Base-by-base conservation (phyloP, 805 yeast species). In the Starmerella potacharoeniae region DNA sequence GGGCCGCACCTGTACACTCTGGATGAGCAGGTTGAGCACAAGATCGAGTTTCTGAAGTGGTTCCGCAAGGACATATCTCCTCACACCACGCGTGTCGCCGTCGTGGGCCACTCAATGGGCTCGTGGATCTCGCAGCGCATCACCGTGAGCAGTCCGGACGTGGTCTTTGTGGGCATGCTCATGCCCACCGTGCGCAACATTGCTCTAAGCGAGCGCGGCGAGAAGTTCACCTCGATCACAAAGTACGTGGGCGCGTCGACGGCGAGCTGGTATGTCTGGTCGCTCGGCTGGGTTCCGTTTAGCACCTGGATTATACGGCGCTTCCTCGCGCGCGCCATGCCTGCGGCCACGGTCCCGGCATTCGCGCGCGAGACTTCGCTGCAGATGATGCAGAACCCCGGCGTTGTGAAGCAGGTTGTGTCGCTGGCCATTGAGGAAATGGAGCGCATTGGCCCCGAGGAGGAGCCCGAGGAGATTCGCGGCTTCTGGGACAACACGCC, bases 51-150 rank as follows among this genome's bases (percentile, higher is more conserved):
- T n/a, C 68, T 84, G 44, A 68, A 70, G 49, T 65, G 72, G 36
- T 62, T 69, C 51, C 60, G 55, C 30, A 35, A 55, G 10, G 46
- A 60, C 14, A 7, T 35, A 7, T 42, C 57, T 3, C 37, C 40
- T 6, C 31, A n/a, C 6, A 53, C 54, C 1, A 63, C 75, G 39
- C 71, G 74, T 11, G 65, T 83, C 7, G 68, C 71, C 51, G 69
- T 83, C 28, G 66, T 82, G 60, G 83, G 87, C 22, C 95, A 85
- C 65, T 84, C 91, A 0, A 78, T 84, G 13, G 95, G 95, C 1
- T 74, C 81, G 6, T 85, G 77, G 72, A 70, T 85, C 45, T 66
- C 73, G 3, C 89, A 84, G 65, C 66, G 84, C 46, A 71, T 80
- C 2, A 71, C 78, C 1, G 62, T 68, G 29, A 54, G 60, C 5